Conservation (phyloP, 2,329 filamentous ascomycete species). For the Fusarium piperis region DNA sequence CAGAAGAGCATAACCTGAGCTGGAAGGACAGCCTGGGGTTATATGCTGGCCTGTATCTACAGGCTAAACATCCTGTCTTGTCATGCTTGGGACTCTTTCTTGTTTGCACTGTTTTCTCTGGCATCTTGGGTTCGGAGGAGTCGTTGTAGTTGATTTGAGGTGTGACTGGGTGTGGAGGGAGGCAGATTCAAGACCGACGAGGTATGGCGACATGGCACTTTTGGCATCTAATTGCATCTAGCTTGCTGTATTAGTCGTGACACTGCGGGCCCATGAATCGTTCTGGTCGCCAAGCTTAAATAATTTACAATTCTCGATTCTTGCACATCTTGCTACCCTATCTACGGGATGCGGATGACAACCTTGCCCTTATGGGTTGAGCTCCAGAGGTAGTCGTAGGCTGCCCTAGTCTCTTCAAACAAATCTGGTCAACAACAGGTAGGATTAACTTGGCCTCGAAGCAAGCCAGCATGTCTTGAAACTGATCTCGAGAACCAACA, state of each 20-base stretch:
- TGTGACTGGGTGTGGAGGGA: not conserved
- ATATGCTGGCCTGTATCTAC: not conserved
- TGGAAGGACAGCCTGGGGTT: not conserved
- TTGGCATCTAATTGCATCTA: not conserved
- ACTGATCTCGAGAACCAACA: constrained; percentile 22
- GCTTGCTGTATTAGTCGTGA: not conserved
- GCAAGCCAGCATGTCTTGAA: constrained; percentile 23
- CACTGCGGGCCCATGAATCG: not conserved
- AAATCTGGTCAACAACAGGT: constrained; percentile 7
- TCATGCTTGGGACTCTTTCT: not conserved
- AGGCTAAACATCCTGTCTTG: not conserved
- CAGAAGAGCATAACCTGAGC: not conserved
- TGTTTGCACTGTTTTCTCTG: not conserved
- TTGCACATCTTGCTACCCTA: not conserved
- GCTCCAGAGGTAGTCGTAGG: constrained; percentile 17
- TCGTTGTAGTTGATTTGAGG: not conserved
- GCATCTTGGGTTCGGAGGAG: not conserved
- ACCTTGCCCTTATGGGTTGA: constrained; percentile 21
- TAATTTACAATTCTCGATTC: not conserved
- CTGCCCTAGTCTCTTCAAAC: constrained; percentile 8
- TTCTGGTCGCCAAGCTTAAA: not conserved
- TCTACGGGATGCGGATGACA: constrained; percentile 9
- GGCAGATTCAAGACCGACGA: not conserved
- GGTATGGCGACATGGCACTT: not conserved
- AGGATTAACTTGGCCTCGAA: constrained; percentile 17